These are phyloP conservation scores for Coemansia sp. DNA, from an alignment of 192 early-diverging fungal genomes.

Conservation along the genomic window DNA sequence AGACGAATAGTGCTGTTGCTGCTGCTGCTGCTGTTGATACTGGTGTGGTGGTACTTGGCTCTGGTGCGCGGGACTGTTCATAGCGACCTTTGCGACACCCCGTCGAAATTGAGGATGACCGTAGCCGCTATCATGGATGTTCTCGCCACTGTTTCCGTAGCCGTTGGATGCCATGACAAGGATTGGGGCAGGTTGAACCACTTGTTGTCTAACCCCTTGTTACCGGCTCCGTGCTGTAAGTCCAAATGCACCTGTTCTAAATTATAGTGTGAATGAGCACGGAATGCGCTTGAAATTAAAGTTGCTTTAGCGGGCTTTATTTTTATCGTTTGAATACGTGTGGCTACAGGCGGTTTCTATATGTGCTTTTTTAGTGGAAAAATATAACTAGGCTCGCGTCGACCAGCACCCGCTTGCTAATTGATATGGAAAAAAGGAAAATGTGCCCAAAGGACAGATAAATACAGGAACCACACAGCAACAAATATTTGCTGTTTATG, in stretches of 20 bases:
- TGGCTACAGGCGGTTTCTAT: too few relatives aligned
- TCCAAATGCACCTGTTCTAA: too few relatives aligned
- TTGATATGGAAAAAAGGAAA: background rate
- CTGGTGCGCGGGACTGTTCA: constrained; percentile 4
- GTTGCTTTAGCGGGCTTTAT: too few relatives aligned
- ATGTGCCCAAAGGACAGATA: background rate
- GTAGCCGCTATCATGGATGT: constrained; percentile 15
- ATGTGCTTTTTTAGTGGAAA: background rate
- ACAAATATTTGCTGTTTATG: background rate
- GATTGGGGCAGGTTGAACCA: background rate
- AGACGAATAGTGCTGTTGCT: constrained; percentile 16
- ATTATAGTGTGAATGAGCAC: too few relatives aligned
- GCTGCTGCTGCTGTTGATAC: constrained; percentile 15
- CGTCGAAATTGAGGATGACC: constrained; percentile 32
- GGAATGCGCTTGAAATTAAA: too few relatives aligned
- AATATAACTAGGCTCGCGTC: background rate
- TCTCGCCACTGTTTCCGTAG: constrained; percentile 7
- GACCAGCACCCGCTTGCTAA: constrained; percentile 1
- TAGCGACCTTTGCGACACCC: constrained; percentile 29
- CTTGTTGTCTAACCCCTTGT: background rate
- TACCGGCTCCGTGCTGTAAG: too few relatives aligned
- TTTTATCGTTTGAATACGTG: too few relatives aligned
- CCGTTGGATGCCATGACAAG: constrained; percentile 5
- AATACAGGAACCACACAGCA: too few relatives aligned
- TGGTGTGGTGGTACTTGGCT: constrained; percentile 1